A percentile compares a stretch with the other conserved stretches of the same genome.
Evolutionary conservation across 495 filamentous ascomycete species (phyloP).

Genomic region (Penicillium roqueforti): DNA sequence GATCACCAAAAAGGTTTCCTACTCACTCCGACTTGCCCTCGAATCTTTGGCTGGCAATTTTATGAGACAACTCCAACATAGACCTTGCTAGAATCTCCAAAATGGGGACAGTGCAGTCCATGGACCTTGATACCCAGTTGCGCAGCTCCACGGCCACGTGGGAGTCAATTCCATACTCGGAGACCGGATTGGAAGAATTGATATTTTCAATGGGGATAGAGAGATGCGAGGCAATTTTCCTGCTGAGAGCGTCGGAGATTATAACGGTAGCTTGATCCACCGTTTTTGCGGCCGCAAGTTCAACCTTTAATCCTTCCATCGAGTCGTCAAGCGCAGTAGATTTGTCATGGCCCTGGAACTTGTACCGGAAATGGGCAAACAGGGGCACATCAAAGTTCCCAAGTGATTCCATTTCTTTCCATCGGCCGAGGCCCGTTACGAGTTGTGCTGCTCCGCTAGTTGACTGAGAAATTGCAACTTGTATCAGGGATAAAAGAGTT

Average conservation of each 20-base stretch:
- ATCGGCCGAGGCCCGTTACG: constrained; percentile 27
- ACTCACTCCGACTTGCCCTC: neutral
- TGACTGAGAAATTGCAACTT: constrained; percentile 17
- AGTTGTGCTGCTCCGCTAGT: constrained; percentile 10
- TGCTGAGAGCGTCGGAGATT: constrained; percentile 20
- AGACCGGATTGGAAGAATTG: constrained; percentile 25
- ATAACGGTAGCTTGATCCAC: constrained; percentile 27
- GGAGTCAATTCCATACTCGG: constrained; percentile 42
- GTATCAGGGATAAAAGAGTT: constrained; percentile 20
- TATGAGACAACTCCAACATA: constrained; percentile 18
- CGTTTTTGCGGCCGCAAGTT: constrained; percentile 14
- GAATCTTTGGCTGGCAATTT: constrained; percentile 14
- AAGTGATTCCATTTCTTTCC: constrained; percentile 21
- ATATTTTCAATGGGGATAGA: constrained; percentile 37
- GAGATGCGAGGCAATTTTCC: constrained; percentile 25
- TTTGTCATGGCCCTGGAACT: constrained; percentile 2
- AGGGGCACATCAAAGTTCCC: constrained; percentile 24
- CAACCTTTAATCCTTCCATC: constrained; percentile 18
- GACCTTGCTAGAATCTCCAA: constrained; percentile 28
- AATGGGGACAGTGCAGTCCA: constrained; percentile 21
- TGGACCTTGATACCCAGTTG: constrained; percentile 31
- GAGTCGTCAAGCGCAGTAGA: neutral
- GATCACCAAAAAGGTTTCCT: no score
- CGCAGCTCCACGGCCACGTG: constrained; percentile 46
- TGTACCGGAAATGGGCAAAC: constrained; percentile 24